These are phyloP conservation scores for Dictyostelium capitatum DNA, from an alignment of 78 protist genomes.

Conservation along the genomic window DNA sequence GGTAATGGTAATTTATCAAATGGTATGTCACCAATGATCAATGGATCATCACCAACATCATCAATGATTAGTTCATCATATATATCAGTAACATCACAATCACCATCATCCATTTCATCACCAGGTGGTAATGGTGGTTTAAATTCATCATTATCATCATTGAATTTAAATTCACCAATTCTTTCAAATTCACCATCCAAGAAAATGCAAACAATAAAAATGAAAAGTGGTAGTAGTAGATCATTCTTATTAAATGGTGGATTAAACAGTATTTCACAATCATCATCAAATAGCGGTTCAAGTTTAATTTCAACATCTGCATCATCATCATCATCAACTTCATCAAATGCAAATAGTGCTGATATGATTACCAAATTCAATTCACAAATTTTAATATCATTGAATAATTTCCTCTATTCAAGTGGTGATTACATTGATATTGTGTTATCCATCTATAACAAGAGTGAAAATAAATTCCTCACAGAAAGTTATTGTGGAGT, in stretches of 20 bases:
- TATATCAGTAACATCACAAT: background rate
- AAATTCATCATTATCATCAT: constrained; percentile 4
- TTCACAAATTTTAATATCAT: constrained; percentile 40
- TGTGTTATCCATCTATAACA: constrained; percentile 29
- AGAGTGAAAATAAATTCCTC: constrained; percentile 29
- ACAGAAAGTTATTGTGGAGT: constrained; percentile 56
- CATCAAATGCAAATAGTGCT: background rate
- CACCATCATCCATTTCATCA: constrained; percentile 10
- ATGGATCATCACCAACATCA: background rate
- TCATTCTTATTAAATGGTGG: background rate
- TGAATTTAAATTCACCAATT: constrained; percentile 57
- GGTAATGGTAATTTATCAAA: background rate
- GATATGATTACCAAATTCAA: background rate
- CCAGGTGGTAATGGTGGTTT: background rate
- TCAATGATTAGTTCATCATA: background rate
- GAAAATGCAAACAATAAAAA: background rate
- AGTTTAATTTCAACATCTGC: background rate
- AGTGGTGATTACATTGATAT: constrained; percentile 70
- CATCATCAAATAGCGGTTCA: background rate
- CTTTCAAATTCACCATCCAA: constrained; percentile 1
- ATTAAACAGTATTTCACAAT: background rate
- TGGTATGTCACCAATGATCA: background rate
- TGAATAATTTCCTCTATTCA: constrained; percentile 70
- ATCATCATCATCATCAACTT: background rate
- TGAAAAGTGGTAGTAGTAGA: background rate